phyloP scores from a whole-genome alignment of 371 early-diverging fungal genomes.

The Chytridium lagenaria region DNA sequence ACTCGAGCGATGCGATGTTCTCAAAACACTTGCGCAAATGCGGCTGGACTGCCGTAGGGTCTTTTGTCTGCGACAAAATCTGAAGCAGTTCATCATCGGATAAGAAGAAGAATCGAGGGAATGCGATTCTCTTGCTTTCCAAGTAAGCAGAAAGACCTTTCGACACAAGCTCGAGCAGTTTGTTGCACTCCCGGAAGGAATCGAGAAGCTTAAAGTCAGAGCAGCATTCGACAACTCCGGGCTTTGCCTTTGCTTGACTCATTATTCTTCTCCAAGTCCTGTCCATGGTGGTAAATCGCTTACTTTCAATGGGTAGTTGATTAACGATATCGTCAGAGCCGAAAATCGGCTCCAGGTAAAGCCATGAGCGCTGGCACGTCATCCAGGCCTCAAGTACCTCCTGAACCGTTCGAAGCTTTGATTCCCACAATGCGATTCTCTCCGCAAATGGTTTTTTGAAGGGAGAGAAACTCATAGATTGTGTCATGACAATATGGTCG shows the following conservation, averaged over 20 bases:
- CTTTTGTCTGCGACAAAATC: slow-evolving; percentile 66
- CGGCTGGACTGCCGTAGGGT: slow-evolving; percentile 66
- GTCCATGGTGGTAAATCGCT: slow-evolving; percentile 66
- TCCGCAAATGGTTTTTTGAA: slow-evolving; percentile 67
- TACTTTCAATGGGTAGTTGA: slow-evolving; percentile 63
- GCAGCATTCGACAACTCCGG: slow-evolving; percentile 60
- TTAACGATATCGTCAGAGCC: slow-evolving; percentile 63
- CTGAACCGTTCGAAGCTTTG: slow-evolving; percentile 60
- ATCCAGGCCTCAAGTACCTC: slow-evolving; percentile 67
- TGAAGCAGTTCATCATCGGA: slow-evolving; percentile 68
- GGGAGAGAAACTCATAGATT: slow-evolving; percentile 65
- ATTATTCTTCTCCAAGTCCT: slow-evolving; percentile 64
- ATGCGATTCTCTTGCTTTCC: slow-evolving; percentile 63
- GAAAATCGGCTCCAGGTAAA: slow-evolving; percentile 67
- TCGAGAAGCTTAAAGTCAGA: slow-evolving; percentile 61
- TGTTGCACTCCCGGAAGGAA: slow-evolving; percentile 63
- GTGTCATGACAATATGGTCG: slow-evolving; percentile 68
- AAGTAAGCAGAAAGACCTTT: slow-evolving; percentile 67
- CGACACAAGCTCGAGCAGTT: slow-evolving; percentile 63
- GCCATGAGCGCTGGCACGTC: slow-evolving; percentile 63
- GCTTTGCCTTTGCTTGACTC: slow-evolving; percentile 54
- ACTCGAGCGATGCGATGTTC: slow-evolving; percentile 60
- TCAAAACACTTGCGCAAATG: slow-evolving; percentile 68
- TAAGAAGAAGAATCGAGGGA: slow-evolving; percentile 68
- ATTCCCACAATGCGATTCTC: slow-evolving; percentile 59